phyloP scores from a whole-genome alignment of 2,329 filamentous ascomycete genomes.

The Colletotrichum euphorbiae region DNA sequence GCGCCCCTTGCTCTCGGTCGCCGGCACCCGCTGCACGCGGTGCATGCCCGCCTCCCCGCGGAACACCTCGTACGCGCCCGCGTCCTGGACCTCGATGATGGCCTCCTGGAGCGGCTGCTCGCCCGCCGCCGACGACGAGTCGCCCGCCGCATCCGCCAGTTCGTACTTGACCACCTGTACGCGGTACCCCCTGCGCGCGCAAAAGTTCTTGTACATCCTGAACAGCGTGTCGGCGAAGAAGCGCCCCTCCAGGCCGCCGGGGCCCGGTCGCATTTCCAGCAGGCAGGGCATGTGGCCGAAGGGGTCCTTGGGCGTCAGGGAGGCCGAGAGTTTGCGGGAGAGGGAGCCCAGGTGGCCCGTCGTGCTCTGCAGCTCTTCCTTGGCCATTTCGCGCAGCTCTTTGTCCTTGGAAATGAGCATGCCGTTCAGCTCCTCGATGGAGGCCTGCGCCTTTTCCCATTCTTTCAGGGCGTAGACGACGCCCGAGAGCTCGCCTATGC shows the following conservation, averaged over 20 bases:
- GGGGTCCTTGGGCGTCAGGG: conserved; percentile 87
- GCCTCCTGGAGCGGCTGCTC: conserved; percentile 85
- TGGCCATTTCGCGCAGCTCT: conserved; percentile 82
- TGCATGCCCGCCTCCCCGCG: conserved; percentile 94
- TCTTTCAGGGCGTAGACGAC: conserved; percentile 68
- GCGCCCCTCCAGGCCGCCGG: conserved; percentile 89
- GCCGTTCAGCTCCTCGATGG: conserved; percentile 64
- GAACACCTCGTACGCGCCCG: conserved; percentile 83
- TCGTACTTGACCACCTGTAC: conserved; percentile 83
- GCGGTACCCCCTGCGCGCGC: conserved; percentile 74
- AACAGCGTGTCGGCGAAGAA: conserved; percentile 90
- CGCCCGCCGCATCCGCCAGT: conserved; percentile 72
- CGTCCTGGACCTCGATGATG: conserved; percentile 82
- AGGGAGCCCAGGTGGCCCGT: conserved; percentile 70
- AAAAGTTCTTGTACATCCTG: conserved; percentile 89
- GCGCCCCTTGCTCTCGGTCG: conserved; percentile 89
- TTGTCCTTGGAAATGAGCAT: conserved; percentile 65
- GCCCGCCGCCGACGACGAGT: conserved; percentile 62
- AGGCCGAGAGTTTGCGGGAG: conserved; percentile 75
- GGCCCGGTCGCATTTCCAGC: conserved; percentile 90
- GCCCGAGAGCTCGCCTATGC: conserved; percentile 69
- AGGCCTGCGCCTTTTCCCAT: conserved; percentile 66
- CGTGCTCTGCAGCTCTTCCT: conserved; percentile 83
- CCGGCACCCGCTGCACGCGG: conserved; percentile 91
- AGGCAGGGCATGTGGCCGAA: conserved; percentile 92